Evolutionary conservation across 2,329 filamentous ascomycete species (phyloP), one percentile per base, ranked within the genome.

Genomic region (Colletotrichum viniferum): DNA sequence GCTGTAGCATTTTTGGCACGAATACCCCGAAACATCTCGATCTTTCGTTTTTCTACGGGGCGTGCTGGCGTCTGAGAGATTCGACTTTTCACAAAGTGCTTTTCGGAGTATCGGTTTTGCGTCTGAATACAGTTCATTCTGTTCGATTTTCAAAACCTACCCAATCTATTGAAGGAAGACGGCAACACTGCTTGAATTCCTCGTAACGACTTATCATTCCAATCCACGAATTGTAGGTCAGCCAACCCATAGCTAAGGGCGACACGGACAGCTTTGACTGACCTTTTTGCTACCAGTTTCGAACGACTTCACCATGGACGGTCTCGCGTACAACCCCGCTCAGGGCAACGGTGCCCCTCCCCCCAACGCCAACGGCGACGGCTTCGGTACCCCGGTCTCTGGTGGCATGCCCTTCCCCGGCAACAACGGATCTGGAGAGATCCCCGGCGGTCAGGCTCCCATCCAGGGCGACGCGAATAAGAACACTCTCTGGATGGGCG

Each of bases 401-500:
- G 78, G 81, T 32, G 80, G 78, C 26, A 79, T 84, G 68, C 78
- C 81, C 16, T 82, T 81, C 36, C 81, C 82, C 56, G 83, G 83
- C 66, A 83, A 82, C 38, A 83, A 84, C 63, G 78, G 76, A n/a
- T 79, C 77, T 58, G 81, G 80, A 60, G 84, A 85, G 21, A 82
- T 84, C 12, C 75, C 79, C 21, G 73, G 73, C 16, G 69, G 62
- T 30, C 73, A 76, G 48, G 28, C 77, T 80, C 26, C 71, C 5
- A 76, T 77, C 76, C 26, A 82, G 81, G 84, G 82, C 65, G 90
- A 91, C 74, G 83, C 88, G 65, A 86, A 89, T 73, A 91, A 92
- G 85, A 92, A 85, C n/a, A 87, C 90, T 62, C 87, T 92, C 3
- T 92, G 90, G 96, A 99, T 99, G 97, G 97, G 97, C 80, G 97